Evolutionary conservation across 257 asterid species (phyloP).

Genomic region (Solanum sejunctum): DNA sequence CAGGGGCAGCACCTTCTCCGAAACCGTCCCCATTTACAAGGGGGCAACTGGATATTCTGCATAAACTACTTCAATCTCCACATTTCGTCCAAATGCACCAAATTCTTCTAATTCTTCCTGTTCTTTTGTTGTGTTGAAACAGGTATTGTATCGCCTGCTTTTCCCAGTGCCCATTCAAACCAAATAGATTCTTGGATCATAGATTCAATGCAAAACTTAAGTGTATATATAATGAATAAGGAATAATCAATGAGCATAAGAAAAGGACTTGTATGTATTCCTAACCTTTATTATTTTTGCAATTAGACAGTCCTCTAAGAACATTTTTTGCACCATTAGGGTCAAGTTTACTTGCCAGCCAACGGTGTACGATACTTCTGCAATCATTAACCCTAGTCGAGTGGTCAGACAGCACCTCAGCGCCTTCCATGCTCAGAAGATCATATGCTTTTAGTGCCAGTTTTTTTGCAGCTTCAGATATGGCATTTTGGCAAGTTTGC

Average conservation of each 20-base stretch:
- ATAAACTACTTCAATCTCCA: too few relatives aligned
- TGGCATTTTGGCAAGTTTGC: slow-evolving; percentile 90
- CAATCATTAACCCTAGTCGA: slow-evolving; percentile 67
- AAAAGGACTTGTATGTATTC: background rate
- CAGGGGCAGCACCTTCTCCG: too few relatives aligned
- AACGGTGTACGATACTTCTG: slow-evolving; percentile 60
- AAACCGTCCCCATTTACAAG: too few relatives aligned
- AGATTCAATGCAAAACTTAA: background rate
- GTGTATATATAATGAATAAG: background rate
- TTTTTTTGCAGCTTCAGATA: slow-evolving; percentile 76
- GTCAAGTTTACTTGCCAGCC: slow-evolving; percentile 93
- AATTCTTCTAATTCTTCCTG: too few relatives aligned
- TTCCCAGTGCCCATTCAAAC: too few relatives aligned
- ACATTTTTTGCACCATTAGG: slow-evolving; percentile 72
- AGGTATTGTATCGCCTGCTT: too few relatives aligned
- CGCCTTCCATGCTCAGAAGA: slow-evolving; percentile 39
- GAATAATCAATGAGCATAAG: background rate
- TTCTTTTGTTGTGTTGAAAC: too few relatives aligned
- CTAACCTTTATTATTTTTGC: slow-evolving; percentile 89
- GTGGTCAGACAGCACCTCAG: slow-evolving; percentile 53
- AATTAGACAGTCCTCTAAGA: slow-evolving; percentile 83
- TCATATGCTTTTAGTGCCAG: slow-evolving; percentile 64
- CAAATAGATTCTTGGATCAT: too few relatives aligned
- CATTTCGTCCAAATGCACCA: too few relatives aligned
- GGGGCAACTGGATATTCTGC: too few relatives aligned